Conservation (phyloP, 2,329 filamentous ascomycete species). For the Cordyceps fumosorosea region DNA sequence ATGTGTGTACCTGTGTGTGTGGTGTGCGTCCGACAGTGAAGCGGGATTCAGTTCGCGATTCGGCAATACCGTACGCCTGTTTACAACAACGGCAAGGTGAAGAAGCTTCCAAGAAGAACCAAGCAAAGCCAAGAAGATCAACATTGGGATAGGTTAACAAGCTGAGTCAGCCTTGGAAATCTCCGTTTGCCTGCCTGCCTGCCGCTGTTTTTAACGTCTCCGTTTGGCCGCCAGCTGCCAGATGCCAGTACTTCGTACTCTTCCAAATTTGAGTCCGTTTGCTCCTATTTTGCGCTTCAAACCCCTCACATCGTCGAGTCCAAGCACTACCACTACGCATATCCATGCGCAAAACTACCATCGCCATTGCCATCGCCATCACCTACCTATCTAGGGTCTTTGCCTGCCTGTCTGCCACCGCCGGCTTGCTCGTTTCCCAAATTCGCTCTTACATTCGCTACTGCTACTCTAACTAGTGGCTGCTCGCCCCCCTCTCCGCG, state of each 20-base stretch:
- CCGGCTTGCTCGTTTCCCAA: background rate
- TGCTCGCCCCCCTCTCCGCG: background rate
- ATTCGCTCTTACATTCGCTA: background rate
- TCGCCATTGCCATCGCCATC: background rate
- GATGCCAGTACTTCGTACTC: background rate
- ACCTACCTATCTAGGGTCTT: background rate
- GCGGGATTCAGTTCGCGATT: constrained; percentile 9
- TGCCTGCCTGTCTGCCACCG: background rate
- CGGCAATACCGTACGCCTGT: constrained; percentile 5
- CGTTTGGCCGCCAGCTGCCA: background rate
- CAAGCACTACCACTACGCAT: background rate
- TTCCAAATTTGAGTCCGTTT: background rate
- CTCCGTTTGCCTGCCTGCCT: background rate
- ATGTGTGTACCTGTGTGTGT: background rate
- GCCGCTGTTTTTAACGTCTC: background rate
- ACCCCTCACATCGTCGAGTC: background rate
- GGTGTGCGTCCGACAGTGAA: background rate
- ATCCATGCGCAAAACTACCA: background rate
- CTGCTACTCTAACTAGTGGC: background rate
- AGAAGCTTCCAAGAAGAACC: background rate
- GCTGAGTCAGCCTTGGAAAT: constrained; percentile 6
- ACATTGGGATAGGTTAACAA: background rate
- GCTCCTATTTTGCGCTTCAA: background rate
- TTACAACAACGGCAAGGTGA: background rate
- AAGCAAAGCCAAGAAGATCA: background rate